Evolutionary conservation across 352 stramenopile genomes (phyloP), one percentile per base, ranked within the genome.

Genomic region (Hyphochytrium catenoides): DNA sequence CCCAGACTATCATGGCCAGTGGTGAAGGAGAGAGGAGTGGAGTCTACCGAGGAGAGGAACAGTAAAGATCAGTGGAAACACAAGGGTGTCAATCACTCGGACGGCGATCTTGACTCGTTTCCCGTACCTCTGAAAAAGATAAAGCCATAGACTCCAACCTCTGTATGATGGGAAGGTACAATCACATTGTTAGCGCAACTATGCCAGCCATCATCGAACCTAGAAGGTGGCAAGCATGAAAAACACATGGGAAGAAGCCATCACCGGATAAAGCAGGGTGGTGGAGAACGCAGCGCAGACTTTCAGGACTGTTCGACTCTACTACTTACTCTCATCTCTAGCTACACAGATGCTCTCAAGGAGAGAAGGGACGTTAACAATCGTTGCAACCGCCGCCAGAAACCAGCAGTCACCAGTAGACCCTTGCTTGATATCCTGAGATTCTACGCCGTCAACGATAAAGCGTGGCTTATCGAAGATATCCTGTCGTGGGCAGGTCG

Each of bases 361-460:
- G 30, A 74, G 34, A 2, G 47, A 37, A 5, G 64, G 62, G 38
- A 70, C 72, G 39, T 74, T 60, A 30, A 60, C 60, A 21, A 71
- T 61, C 32, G 63, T 62, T 11, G 65, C 62, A 41, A 78, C 51
- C 19, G 65, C 65, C 8, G 65, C 59, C 14, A 83, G 51, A 26
- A 83, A 57, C 69, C 69, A 83, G 50, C 69, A 83, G 46, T 83
- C 64, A 12, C 69, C 69, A 16, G 67, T 50, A 9, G 42, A 51
- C 25, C 69, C 69, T 41, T 83, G 69, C 36, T 67, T 59, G 34
- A 79, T 54, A 46, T 83, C 69, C 31, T 39, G 40, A 2, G 62
- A 52, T 36, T 64, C 58, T 30, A 83, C 62, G 29, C 54, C 52
- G 23, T 62, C 53, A 18, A 58, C 53, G 31, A 57, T 56, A 41